These are phyloP conservation scores for Auriscalpium orientale DNA, from an alignment of 768 basidiomycete species.

Conservation along the genomic window DNA sequence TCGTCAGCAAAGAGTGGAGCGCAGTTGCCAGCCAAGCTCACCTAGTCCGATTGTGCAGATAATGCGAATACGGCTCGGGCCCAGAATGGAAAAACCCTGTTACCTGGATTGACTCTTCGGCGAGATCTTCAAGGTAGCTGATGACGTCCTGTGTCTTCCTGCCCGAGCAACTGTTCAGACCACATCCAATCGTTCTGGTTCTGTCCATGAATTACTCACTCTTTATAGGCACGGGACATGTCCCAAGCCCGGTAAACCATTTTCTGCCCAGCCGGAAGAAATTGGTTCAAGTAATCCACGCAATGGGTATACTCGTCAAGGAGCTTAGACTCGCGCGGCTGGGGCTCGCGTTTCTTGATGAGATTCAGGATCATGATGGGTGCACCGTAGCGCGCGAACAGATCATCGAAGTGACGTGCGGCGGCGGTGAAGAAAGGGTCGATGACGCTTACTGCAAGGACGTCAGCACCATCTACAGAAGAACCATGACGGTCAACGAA, in stretches of 20 bases:
- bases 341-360: constrained; percentile 78
- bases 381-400: constrained; percentile 83
- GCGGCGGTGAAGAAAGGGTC: constrained; percentile 96
- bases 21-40: constrained; percentile 16
- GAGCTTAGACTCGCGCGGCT: constrained; percentile 83
- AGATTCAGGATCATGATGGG: constrained; percentile 90
- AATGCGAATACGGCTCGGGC: constrained; percentile 74
- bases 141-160: constrained; percentile 96
- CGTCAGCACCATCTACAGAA: neutral
- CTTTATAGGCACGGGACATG: constrained; percentile 91
- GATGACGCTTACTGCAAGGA: constrained; percentile 67
- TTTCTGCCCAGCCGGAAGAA: constrained; percentile 76
- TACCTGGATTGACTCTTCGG: constrained; percentile 85
- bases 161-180: neutral
- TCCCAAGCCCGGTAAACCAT: constrained; percentile 96
- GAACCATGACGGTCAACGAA: constrained; percentile 30
- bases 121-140: constrained; percentile 88
- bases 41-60: constrained; percentile 37
- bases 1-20: neutral
- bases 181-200: too few species aligned
- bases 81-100: constrained; percentile 97
- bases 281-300: constrained; percentile 90
- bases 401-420: constrained; percentile 85
- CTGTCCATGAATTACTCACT: constrained; percentile 39
- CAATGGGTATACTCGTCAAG: constrained; percentile 89